phyloP scores from a whole-genome alignment of 352 stramenopile genomes.

The Phytopythium chamaehyphon region DNA sequence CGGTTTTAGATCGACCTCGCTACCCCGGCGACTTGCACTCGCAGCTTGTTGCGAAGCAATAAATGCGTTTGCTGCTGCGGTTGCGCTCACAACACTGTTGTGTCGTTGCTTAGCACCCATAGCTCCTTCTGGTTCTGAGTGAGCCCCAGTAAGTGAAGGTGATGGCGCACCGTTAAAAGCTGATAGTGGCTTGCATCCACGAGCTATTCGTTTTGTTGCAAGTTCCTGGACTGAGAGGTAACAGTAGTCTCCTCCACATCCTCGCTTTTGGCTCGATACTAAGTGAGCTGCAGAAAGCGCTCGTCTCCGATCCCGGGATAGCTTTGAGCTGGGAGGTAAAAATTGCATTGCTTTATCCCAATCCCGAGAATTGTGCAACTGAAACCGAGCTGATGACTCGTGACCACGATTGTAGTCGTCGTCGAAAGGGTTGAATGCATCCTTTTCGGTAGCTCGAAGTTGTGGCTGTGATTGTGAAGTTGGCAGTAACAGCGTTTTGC shows the following conservation, averaged over 20 bases:
- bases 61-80: conserved; percentile 51
- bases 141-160: too few relatives aligned
- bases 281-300: conserved; percentile 60
- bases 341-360: conserved; percentile 59
- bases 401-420: conserved; percentile 8
- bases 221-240: conserved; percentile 35
- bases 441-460: neutral
- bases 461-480: conserved; percentile 23
- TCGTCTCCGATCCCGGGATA: conserved; percentile 52
- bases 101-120: conserved; percentile 21
- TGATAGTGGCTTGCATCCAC: conserved; percentile 20
- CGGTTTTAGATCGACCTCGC: conserved; percentile 20
- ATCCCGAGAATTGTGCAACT: conserved; percentile 27
- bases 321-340: conserved; percentile 38
- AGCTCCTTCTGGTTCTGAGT: conserved; percentile 7
- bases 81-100: conserved; percentile 46
- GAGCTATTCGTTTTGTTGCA: conserved; percentile 33
- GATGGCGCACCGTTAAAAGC: too few relatives aligned
- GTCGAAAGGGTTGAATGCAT: conserved; percentile 31
- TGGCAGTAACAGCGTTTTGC: conserved; percentile 23
- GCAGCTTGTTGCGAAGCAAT: conserved; percentile 34
- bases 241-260: conserved; percentile 72
- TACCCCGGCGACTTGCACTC: conserved; percentile 11
- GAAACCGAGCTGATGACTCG: conserved; percentile 5
- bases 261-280: conserved; percentile 67